Conservation (phyloP, 1,284 basidiomycete species). For the Mycena citricolor region DNA sequence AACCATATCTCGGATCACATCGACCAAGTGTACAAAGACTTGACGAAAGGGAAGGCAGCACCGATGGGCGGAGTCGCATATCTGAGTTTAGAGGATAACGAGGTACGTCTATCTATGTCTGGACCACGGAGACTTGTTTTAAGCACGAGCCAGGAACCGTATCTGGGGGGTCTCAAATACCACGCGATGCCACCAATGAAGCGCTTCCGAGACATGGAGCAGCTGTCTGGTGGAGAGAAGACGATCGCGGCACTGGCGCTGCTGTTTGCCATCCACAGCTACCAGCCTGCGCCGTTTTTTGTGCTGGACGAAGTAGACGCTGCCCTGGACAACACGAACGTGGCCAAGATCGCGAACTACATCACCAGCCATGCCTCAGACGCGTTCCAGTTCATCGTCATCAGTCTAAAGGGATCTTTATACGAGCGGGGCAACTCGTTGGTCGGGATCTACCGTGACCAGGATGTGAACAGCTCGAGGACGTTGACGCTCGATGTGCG, state of each 20-base stretch:
- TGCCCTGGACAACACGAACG: slow-evolving; percentile 94
- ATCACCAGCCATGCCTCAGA: slow-evolving; percentile 79
- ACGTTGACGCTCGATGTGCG: slow-evolving; percentile 89
- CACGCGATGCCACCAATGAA: slow-evolving; percentile 99
- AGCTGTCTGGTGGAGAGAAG: slow-evolving; percentile 97
- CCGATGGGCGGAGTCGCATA: slow-evolving; percentile 97
- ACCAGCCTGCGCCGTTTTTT: slow-evolving; percentile 98
- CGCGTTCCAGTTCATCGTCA: slow-evolving; percentile 94
- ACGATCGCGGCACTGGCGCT: slow-evolving; percentile 96
- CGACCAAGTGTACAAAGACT: slow-evolving; percentile 95
- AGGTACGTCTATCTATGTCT: slow-evolving; percentile 50
- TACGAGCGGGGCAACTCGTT: slow-evolving; percentile 92
- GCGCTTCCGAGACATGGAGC: slow-evolving; percentile 98
- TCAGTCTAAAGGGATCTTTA: slow-evolving; percentile 88
- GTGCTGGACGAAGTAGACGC: slow-evolving; percentile 99
- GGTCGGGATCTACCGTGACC: slow-evolving; percentile 93
- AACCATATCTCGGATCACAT: slow-evolving; percentile 94
- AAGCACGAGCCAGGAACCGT: slow-evolving; percentile 77
- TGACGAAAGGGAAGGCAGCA: slow-evolving; percentile 91
- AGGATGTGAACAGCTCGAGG: slow-evolving; percentile 88
- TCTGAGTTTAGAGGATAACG: slow-evolving; percentile 91
- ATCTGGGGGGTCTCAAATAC: slow-evolving; percentile 93
- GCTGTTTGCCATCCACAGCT: slow-evolving; percentile 96
- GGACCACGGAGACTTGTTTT: slow-evolving; percentile 3
- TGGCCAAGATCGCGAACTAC: slow-evolving; percentile 90